Conservation (phyloP, 2,329 filamentous ascomycete species). For the Hypocrella siamensis region DNA sequence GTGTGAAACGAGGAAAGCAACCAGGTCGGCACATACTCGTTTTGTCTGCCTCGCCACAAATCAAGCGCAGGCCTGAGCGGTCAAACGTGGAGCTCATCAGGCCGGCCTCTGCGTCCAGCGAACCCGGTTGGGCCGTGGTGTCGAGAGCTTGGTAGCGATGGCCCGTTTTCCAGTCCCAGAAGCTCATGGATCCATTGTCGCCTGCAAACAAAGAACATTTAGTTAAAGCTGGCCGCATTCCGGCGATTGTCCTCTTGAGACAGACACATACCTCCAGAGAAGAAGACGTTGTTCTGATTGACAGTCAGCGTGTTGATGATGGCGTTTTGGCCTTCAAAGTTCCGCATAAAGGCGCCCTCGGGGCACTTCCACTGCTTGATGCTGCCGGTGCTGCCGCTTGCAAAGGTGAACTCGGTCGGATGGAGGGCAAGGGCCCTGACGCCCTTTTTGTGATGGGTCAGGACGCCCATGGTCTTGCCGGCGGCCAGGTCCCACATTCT, state of each 20-base stretch:
- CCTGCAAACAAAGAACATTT: constrained; percentile 15
- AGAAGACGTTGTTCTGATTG: constrained; percentile 89
- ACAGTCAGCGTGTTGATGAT: constrained; percentile 91
- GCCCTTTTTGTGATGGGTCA: constrained; percentile 98
- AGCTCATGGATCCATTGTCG: constrained; percentile 90
- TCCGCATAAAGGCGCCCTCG: constrained; percentile 97
- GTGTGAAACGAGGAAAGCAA: background rate
- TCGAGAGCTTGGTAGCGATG: constrained; percentile 82
- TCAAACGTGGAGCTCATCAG: constrained; percentile 94
- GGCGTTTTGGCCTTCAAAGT: constrained; percentile 90
- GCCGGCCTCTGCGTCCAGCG: constrained; percentile 82
- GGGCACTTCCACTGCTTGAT: constrained; percentile 99
- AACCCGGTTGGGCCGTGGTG: constrained; percentile 85
- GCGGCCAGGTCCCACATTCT: constrained; percentile 92
- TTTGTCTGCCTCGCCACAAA: constrained; percentile 93
- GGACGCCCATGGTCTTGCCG: constrained; percentile 86
- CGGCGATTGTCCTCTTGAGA: no score
- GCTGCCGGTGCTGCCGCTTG: constrained; percentile 74
- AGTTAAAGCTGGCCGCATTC: no score
- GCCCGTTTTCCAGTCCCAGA: constrained; percentile 98
- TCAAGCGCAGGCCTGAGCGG: constrained; percentile 70
- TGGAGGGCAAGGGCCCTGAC: constrained; percentile 74
- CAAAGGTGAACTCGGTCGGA: constrained; percentile 91
- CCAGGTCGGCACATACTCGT: constrained; percentile 41
- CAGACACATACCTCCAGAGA: constrained; percentile 53